A percentile compares a stretch with the other conserved stretches of the same genome.
phyloP scores from a whole-genome alignment of 306 rosid species.

The Corylus avellana region DNA sequence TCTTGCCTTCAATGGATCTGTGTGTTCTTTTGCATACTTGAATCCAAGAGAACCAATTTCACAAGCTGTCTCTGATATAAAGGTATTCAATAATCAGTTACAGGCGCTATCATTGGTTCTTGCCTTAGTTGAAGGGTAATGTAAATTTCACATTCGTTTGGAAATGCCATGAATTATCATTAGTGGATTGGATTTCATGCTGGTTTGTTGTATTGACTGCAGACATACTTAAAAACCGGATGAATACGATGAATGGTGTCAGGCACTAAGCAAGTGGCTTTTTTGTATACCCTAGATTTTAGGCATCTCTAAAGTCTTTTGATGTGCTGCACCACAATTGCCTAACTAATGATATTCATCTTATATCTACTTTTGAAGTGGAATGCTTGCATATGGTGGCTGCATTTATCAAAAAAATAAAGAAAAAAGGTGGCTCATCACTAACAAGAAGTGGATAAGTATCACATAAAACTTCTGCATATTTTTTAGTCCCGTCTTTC shows the following conservation, averaged over 20 bases:
- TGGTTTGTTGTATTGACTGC: not conserved
- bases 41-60: conserved; percentile 74
- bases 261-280: not conserved
- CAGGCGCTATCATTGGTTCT: not conserved
- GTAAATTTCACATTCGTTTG: conserved; percentile 3
- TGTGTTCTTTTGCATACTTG: conserved; percentile 85
- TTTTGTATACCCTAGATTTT: not conserved
- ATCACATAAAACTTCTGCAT: not conserved
- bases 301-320: not conserved
- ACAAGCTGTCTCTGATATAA: conserved; percentile 73
- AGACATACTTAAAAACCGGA: not conserved
- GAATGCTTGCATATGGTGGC: not conserved
- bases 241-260: not conserved
- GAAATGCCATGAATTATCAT: conserved; percentile 12
- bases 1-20: conserved; percentile 61
- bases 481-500: not conserved
- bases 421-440: not conserved
- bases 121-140: conserved; percentile 15
- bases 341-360: not conserved
- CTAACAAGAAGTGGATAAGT: not conserved
- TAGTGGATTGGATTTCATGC: conserved; percentile 13
- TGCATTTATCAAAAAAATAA: not conserved
- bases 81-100: conserved; percentile 47
- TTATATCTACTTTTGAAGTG: not conserved
- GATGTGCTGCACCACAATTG: too few relatives aligned